phyloP scores from a whole-genome alignment of 768 basidiomycete genomes.

The Serendipita sp. region DNA sequence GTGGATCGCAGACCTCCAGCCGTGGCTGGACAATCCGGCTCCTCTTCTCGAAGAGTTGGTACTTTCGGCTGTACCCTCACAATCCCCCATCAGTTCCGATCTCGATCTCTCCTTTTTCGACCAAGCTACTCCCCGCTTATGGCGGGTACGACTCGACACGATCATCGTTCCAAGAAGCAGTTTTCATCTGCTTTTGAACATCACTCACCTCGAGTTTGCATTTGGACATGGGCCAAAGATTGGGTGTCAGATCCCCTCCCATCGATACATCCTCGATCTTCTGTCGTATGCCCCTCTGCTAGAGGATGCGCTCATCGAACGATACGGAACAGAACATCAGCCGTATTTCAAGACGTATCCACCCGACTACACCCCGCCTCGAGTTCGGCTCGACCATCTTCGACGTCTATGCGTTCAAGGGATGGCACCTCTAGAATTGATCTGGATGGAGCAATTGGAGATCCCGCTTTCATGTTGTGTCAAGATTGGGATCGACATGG shows the following conservation, averaged over 20 bases:
- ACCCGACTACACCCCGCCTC: not conserved
- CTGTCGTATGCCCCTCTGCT: not conserved
- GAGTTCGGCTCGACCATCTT: not conserved
- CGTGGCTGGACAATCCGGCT: slow-evolving; percentile 3
- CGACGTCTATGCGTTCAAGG: not conserved
- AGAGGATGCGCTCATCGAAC: not conserved
- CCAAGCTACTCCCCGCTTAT: not conserved
- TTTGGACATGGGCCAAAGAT: slow-evolving; percentile 3
- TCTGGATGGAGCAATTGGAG: not conserved
- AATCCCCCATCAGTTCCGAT: not conserved
- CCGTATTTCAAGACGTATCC: slow-evolving; percentile 1
- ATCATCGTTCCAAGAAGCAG: not conserved
- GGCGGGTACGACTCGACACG: not conserved
- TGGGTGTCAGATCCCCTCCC: slow-evolving; percentile 2
- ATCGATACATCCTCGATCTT: slow-evolving; percentile 6
- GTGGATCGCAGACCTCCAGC: slow-evolving; percentile 3
- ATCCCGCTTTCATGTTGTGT: not conserved
- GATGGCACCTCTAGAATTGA: not conserved
- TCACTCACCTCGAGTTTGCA: not conserved
- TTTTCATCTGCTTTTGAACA: not conserved
- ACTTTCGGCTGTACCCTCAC: not conserved
- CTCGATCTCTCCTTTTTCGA: slow-evolving; percentile 3
- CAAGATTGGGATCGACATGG: slow-evolving; percentile 3
- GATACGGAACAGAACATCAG: slow-evolving; percentile 2
- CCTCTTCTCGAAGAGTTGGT: not conserved